A percentile compares a stretch with the other conserved stretches of the same genome.
phyloP scores from a whole-genome alignment of 257 asterid genomes.

The Buddleja alternifolia region DNA sequence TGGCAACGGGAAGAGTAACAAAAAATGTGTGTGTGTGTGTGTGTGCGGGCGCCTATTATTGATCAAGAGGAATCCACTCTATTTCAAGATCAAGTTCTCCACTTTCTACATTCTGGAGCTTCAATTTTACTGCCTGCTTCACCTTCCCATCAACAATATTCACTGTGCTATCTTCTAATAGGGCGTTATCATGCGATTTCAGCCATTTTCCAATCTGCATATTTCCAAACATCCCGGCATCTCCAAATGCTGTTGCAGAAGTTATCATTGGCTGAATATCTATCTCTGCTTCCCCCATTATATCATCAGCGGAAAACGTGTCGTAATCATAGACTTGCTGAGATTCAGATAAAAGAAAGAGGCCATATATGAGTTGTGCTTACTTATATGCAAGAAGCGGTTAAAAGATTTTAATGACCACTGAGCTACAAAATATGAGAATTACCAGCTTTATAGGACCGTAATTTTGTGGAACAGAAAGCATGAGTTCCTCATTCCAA shows the following conservation, averaged over 20 bases:
- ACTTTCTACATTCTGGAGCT: slow-evolving; percentile 95
- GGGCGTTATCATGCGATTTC: slow-evolving; percentile 81
- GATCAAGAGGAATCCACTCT: slow-evolving; percentile 90
- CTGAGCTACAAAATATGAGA: background rate
- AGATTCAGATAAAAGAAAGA: no score
- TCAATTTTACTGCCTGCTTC: slow-evolving; percentile 76
- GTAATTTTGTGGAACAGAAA: slow-evolving; percentile 70
- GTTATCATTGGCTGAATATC: slow-evolving; percentile 95
- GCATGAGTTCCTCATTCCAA: slow-evolving; percentile 91
- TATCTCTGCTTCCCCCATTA: slow-evolving; percentile 97
- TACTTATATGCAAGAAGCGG: no score
- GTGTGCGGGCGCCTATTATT: slow-evolving; percentile 25
- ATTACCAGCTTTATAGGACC: slow-evolving; percentile 83
- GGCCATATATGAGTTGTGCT: no score
- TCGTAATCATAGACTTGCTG: slow-evolving; percentile 94
- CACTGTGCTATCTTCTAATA: slow-evolving; percentile 81
- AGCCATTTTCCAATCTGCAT: slow-evolving; percentile 99
- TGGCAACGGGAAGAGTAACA: slow-evolving; percentile 9
- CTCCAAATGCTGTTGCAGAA: slow-evolving; percentile 85
- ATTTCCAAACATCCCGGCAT: slow-evolving; percentile 77
- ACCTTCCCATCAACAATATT: slow-evolving; percentile 91
- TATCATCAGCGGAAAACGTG: slow-evolving; percentile 90
- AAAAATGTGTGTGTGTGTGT: background rate
- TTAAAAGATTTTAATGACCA: background rate
- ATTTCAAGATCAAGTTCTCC: slow-evolving; percentile 91